Conservation (phyloP, 2,329 filamentous ascomycete species). For the Hypoxylon sp. region DNA sequence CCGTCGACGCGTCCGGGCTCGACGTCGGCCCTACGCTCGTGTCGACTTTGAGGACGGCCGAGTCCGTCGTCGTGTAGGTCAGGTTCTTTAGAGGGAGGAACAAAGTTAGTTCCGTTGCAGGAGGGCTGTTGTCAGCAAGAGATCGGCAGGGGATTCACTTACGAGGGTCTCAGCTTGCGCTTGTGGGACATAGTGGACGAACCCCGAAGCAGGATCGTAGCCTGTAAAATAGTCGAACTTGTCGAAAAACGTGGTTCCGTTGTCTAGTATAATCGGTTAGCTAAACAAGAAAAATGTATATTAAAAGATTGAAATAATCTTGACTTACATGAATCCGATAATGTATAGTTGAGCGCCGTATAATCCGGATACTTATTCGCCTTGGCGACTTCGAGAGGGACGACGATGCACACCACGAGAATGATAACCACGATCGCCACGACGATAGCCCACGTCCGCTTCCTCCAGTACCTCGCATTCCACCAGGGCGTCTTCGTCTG, state of each 20-base stretch:
- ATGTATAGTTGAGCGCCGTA: conserved; percentile 58
- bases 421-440: conserved; percentile 54
- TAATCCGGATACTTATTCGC: conserved; percentile 62
- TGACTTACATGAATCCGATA: conserved; percentile 63
- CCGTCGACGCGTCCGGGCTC: conserved; percentile 64
- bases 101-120: conserved; percentile 14
- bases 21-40: conserved; percentile 63
- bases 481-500: conserved; percentile 52
- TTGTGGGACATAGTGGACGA: conserved; percentile 65
- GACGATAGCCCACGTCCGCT: conserved; percentile 62
- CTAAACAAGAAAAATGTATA: not conserved
- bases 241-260: conserved; percentile 64
- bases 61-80: conserved; percentile 66
- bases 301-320: not conserved
- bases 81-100: conserved; percentile 62
- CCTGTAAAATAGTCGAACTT: conserved; percentile 65
- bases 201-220: conserved; percentile 63
- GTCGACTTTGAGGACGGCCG: conserved; percentile 71
- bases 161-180: conserved; percentile 58
- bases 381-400: conserved; percentile 58
- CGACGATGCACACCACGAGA: conserved; percentile 62
- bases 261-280: conserved; percentile 53
- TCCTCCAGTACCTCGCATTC: conserved; percentile 65
- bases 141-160: conserved; percentile 37
- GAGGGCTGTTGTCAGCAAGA: conserved; percentile 11